These are phyloP conservation scores for Salix suchowensis DNA, from an alignment of 345 rosid genomes.

Conservation along the genomic window DNA sequence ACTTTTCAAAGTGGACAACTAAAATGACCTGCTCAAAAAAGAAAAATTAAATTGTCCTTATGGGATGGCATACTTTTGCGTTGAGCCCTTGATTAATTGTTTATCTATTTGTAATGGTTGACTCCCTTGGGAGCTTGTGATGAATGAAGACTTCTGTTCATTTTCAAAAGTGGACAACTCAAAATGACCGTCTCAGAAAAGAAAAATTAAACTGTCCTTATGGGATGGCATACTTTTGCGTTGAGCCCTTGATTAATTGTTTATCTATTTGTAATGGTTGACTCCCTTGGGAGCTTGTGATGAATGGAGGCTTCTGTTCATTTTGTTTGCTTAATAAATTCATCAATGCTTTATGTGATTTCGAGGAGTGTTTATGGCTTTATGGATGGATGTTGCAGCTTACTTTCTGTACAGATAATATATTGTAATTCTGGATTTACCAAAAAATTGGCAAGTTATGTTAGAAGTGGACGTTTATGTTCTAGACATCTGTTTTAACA, in stretches of 20 bases:
- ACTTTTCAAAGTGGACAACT: neutral
- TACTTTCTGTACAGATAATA: neutral
- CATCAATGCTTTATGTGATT: neutral
- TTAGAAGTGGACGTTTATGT: neutral
- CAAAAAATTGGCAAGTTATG: neutral
- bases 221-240: neutral
- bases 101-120: neutral
- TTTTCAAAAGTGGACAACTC: neutral
- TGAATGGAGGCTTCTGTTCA: neutral
- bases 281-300: neutral
- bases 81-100: neutral
- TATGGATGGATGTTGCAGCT: slow-evolving; percentile 7
- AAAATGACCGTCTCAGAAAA: neutral
- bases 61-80: neutral
- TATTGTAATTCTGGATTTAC: neutral
- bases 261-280: neutral
- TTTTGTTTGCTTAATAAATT: neutral
- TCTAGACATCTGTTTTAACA: neutral
- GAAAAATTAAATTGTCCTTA: neutral
- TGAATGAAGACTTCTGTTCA: neutral
- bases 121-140: neutral
- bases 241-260: neutral
- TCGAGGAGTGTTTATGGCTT: neutral
- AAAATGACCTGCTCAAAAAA: neutral
- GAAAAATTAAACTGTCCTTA: neutral